These are phyloP conservation scores for Entelexis sorbosivorans DNA, from an alignment of 1,139 yeast genomes.

Conservation along the genomic window DNA sequence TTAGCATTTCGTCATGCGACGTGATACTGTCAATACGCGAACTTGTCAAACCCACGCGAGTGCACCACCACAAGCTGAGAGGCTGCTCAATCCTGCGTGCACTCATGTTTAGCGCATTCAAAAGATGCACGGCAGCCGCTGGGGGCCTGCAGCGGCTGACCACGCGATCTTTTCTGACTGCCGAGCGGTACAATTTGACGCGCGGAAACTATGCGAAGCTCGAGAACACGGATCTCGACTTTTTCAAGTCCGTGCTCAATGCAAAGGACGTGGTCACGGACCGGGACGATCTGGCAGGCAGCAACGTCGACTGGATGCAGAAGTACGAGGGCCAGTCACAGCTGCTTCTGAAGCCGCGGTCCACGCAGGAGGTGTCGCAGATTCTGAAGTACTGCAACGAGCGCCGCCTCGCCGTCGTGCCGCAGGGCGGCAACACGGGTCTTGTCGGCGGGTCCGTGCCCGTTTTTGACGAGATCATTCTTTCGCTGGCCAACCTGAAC, in stretches of 20 bases:
- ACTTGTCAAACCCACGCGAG: background rate
- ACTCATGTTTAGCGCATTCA: background rate
- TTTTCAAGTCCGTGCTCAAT: constrained; percentile 36
- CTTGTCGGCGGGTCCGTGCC: constrained; percentile 93
- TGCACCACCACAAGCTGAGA: background rate
- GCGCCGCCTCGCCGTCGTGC: constrained; percentile 70
- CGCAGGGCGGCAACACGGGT: constrained; percentile 97
- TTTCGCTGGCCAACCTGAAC: constrained; percentile 62
- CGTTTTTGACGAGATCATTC: constrained; percentile 77
- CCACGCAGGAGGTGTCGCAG: constrained; percentile 64
- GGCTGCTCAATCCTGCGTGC: background rate
- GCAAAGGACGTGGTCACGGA: constrained; percentile 40
- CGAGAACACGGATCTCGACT: constrained; percentile 46
- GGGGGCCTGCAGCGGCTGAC: background rate
- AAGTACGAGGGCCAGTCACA: constrained; percentile 82
- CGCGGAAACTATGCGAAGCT: constrained; percentile 36
- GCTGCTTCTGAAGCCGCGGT: constrained; percentile 73
- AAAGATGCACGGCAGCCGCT: background rate
- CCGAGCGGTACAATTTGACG: constrained; percentile 27
- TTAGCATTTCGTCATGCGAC: too few relatives aligned
- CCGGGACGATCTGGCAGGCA: constrained; percentile 56
- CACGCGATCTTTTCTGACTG: constrained; percentile 23
- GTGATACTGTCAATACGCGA: background rate
- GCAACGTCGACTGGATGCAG: constrained; percentile 93
- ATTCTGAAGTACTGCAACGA: constrained; percentile 77